These are phyloP conservation scores for Teunomyces atbi DNA, from an alignment of 805 yeast species.

Conservation along the genomic window DNA sequence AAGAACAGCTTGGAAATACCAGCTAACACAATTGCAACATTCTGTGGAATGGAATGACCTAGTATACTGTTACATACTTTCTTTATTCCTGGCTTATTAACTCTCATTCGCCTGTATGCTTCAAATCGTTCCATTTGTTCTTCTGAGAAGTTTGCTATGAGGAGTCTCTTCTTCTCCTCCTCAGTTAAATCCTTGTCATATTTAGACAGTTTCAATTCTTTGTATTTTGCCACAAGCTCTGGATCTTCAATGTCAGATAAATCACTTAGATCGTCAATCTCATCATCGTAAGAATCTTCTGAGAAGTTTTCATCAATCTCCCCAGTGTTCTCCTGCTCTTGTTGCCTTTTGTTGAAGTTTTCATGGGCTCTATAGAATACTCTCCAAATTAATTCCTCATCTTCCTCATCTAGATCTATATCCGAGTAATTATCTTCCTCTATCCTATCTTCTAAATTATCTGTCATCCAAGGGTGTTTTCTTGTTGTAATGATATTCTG, in stretches of 20 bases:
- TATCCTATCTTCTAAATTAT: neutral
- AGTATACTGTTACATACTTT: slow-evolving; percentile 75
- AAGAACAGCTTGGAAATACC: slow-evolving; percentile 86
- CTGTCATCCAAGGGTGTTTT: neutral
- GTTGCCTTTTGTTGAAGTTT: slow-evolving; percentile 8
- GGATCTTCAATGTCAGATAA: slow-evolving; percentile 35
- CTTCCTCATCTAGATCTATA: slow-evolving; percentile 44
- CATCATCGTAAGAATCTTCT: slow-evolving; percentile 26
- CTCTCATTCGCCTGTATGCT: slow-evolving; percentile 71
- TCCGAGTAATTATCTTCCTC: slow-evolving; percentile 22
- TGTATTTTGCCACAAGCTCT: slow-evolving; percentile 30
- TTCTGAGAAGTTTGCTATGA: slow-evolving; percentile 71
- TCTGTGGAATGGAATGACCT: slow-evolving; percentile 77
- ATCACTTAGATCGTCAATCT: slow-evolving; percentile 23
- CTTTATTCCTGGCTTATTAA: slow-evolving; percentile 67
- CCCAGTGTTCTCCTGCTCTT: slow-evolving; percentile 5
- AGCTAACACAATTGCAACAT: slow-evolving; percentile 75
- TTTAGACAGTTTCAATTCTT: slow-evolving; percentile 30
- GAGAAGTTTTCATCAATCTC: slow-evolving; percentile 13
- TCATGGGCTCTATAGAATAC: slow-evolving; percentile 36
- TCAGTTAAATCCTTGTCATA: slow-evolving; percentile 29
- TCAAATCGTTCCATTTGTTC: slow-evolving; percentile 87
- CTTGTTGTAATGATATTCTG: neutral
- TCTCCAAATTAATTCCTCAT: slow-evolving; percentile 43
- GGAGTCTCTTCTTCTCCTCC: slow-evolving; percentile 58